phyloP scores from a whole-genome alignment of 2,329 filamentous ascomycete species.

The Ambrosiella xylebori region DNA sequence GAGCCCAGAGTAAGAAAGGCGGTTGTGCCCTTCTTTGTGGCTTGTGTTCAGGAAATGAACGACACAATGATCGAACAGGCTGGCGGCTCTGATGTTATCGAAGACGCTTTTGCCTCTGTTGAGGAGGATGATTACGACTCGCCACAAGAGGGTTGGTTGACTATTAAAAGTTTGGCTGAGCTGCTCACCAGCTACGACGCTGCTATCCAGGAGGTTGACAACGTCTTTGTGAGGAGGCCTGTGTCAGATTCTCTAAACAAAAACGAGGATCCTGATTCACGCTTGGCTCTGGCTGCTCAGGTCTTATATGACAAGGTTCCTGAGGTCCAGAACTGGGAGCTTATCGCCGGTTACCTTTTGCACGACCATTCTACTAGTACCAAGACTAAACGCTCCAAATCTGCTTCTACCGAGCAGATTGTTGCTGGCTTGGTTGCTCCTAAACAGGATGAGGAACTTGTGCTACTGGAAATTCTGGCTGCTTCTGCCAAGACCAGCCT shows the following conservation, averaged over 20 bases:
- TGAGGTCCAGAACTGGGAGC: slow-evolving; percentile 74
- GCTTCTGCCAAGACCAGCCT: slow-evolving; percentile 64
- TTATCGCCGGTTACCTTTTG: slow-evolving; percentile 73
- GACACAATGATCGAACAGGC: slow-evolving; percentile 68
- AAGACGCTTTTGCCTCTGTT: slow-evolving; percentile 53
- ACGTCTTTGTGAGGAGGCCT: slow-evolving; percentile 6
- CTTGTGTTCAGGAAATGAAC: slow-evolving; percentile 68
- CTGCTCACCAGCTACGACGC: slow-evolving; percentile 63
- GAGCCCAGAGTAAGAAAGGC: slow-evolving; percentile 75
- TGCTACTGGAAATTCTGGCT: slow-evolving; percentile 74
- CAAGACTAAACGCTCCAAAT: slow-evolving; percentile 25
- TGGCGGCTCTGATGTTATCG: slow-evolving; percentile 58
- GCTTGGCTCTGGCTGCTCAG: slow-evolving; percentile 73
- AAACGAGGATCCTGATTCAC: slow-evolving; percentile 52
- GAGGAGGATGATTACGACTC: slow-evolving; percentile 62
- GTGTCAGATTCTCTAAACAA: slow-evolving; percentile 42
- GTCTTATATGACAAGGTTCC: slow-evolving; percentile 67
- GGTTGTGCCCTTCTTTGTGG: slow-evolving; percentile 77
- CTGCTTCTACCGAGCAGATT: slow-evolving; percentile 37
- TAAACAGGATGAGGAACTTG: slow-evolving; percentile 58
- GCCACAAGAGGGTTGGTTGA: slow-evolving; percentile 71
- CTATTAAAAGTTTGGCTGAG: slow-evolving; percentile 78
- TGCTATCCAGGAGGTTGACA: slow-evolving; percentile 9
- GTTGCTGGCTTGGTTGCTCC: slow-evolving; percentile 60
- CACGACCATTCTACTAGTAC: slow-evolving; percentile 67